Evolutionary conservation across 768 basidiomycete species (phyloP).

Genomic region (Coprinopsis sp.): DNA sequence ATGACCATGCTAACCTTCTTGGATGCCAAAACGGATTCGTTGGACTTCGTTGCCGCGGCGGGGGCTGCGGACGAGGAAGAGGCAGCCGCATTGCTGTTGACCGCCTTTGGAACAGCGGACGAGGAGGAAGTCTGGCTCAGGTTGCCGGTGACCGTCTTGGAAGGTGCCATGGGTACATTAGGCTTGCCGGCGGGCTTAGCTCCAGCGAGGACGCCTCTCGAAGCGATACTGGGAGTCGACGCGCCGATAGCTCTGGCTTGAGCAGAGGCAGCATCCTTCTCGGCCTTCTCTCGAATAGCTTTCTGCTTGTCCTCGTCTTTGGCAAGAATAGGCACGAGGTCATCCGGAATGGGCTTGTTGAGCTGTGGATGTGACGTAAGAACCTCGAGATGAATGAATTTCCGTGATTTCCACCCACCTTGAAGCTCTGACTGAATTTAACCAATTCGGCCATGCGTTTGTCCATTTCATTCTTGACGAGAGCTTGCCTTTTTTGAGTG

Average conservation of each 20-base stretch:
- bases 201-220: slow-evolving; percentile 37
- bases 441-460: slow-evolving; percentile 89
- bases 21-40: slow-evolving; percentile 11
- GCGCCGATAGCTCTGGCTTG: slow-evolving; percentile 68
- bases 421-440: slow-evolving; percentile 92
- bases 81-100: slow-evolving; percentile 6
- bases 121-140: slow-evolving; percentile 3
- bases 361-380: slow-evolving; percentile 42
- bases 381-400: not conserved
- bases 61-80: slow-evolving; percentile 20
- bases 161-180: slow-evolving; percentile 11
- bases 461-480: slow-evolving; percentile 92
- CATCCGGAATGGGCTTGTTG: slow-evolving; percentile 92
- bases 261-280: slow-evolving; percentile 57
- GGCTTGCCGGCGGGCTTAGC: slow-evolving; percentile 31
- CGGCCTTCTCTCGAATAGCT: slow-evolving; percentile 73
- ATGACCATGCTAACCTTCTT: slow-evolving; percentile 75
- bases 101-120: slow-evolving; percentile 12
- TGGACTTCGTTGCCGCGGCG: slow-evolving; percentile 22
- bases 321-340: slow-evolving; percentile 86
- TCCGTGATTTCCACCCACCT: slow-evolving; percentile 46
- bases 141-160: slow-evolving; percentile 2
- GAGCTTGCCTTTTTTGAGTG: slow-evolving; percentile 84
- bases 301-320: slow-evolving; percentile 92
- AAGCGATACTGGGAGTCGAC: slow-evolving; percentile 47